Percentiles rank a stretch among this genome's conserved stretches.
phyloP scores from a whole-genome alignment of 2,329 filamentous ascomycete species.

The Colletotrichum paranaense region DNA sequence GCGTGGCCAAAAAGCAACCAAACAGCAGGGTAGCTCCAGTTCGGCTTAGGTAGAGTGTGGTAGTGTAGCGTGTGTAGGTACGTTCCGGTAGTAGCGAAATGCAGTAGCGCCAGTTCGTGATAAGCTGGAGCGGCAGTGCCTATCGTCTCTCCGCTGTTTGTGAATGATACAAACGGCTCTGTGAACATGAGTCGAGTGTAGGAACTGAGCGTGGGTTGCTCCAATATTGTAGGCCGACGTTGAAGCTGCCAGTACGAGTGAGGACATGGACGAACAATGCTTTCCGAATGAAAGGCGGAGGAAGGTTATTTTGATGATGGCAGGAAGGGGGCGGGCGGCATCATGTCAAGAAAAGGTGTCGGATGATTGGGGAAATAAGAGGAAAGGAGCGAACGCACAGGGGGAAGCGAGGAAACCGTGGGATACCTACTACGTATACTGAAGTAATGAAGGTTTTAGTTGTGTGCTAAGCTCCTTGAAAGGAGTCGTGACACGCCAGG shows the following conservation, averaged over 20 bases:
- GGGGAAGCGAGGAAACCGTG: not conserved
- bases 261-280: not conserved
- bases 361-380: not conserved
- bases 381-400: not conserved
- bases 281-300: not conserved
- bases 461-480: not conserved
- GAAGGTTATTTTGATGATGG: not conserved
- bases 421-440: not conserved
- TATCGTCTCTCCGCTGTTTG: not conserved
- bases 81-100: not conserved
- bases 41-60: not conserved
- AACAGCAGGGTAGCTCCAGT: not conserved
- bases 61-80: not conserved
- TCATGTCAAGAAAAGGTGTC: not conserved
- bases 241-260: not conserved
- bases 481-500: not conserved
- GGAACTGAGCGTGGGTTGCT: not conserved
- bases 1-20: slow-evolving; percentile 38
- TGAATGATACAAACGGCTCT: not conserved
- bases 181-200: not conserved
- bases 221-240: not conserved
- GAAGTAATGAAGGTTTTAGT: not conserved
- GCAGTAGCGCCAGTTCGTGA: slow-evolving; percentile 9
- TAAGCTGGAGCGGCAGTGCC: not conserved
- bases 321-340: not conserved